Conservation (phyloP, 2,329 filamentous ascomycete species). For the Sporothrix dimorphospora region DNA sequence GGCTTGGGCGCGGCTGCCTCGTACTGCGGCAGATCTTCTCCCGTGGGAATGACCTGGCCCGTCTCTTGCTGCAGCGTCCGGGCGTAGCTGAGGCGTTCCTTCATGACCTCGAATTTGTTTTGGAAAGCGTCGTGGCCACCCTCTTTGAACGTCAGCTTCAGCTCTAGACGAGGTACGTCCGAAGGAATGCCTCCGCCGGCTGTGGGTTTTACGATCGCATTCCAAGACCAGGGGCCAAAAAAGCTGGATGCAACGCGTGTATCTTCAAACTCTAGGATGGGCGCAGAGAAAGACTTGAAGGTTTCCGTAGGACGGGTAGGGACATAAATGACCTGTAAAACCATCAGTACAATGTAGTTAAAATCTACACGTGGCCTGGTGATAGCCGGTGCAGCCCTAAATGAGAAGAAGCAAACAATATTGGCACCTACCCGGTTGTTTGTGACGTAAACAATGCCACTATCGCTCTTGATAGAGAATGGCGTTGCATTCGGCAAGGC, state of each 20-base stretch:
- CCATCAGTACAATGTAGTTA: not conserved
- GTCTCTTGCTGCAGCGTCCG: conserved; percentile 73
- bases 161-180: conserved; percentile 71
- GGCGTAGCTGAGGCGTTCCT: conserved; percentile 79
- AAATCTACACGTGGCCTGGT: not conserved
- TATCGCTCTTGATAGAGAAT: conserved; percentile 72
- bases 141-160: conserved; percentile 90
- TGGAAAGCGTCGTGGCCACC: conserved; percentile 95
- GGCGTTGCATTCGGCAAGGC: conserved; percentile 65
- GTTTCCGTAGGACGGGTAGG: conserved; percentile 68
- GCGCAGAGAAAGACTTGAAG: conserved; percentile 86
- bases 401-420: not conserved
- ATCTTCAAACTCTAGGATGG: conserved; percentile 85
- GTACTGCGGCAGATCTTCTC: conserved; percentile 89
- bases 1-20: conserved; percentile 55
- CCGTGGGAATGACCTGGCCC: conserved; percentile 65
- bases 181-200: conserved; percentile 80
- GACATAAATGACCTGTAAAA: conserved; percentile 78
- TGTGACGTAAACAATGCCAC: conserved; percentile 77
- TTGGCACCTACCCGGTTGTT: conserved; percentile 71
- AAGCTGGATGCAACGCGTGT: conserved; percentile 85
- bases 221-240: conserved; percentile 92
- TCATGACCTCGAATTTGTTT: conserved; percentile 78
- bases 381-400: not conserved
- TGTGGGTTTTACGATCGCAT: conserved; percentile 77